Evolutionary conservation across 495 filamentous ascomycete genomes (phyloP).

Genomic region (Clavariopsis aquatica): DNA sequence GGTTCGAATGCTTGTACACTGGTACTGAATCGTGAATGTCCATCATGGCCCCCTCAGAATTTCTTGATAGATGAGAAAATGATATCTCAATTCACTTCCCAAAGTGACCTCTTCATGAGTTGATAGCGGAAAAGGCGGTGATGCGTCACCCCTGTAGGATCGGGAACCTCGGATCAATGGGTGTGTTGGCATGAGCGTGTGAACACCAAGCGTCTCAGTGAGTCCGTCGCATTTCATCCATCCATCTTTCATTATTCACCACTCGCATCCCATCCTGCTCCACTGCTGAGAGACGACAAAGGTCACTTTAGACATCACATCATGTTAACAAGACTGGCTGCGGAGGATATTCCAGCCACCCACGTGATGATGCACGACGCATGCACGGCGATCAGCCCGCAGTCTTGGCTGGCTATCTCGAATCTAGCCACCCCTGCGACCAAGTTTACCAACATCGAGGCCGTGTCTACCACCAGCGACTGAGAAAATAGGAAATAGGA

Average conservation of each 20-base stretch:
- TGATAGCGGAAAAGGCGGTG: too few relatives aligned
- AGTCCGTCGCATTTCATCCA: neutral
- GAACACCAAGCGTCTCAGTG: neutral
- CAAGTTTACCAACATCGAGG: neutral
- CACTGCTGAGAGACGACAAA: too few relatives aligned
- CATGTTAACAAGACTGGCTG: too few relatives aligned
- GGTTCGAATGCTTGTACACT: neutral
- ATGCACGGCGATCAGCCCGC: neutral
- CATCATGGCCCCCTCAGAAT: neutral
- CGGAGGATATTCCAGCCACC: neutral
- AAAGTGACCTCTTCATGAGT: neutral
- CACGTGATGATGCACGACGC: slow-evolving; percentile 11
- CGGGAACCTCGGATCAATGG: neutral
- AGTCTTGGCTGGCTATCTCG: slow-evolving; percentile 5
- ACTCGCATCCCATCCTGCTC: neutral
- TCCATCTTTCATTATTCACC: neutral
- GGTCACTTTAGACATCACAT: too few relatives aligned
- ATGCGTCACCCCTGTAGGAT: slow-evolving; percentile 2
- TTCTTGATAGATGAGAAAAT: too few relatives aligned
- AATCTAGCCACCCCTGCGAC: neutral
- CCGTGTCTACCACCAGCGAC: neutral
- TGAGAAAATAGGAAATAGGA: neutral
- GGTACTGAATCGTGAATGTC: neutral
- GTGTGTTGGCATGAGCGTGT: slow-evolving; percentile 10
- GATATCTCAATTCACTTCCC: too few relatives aligned